phyloP scores from a whole-genome alignment of 148 eudicot genomes.

The Diospyros kaki region DNA sequence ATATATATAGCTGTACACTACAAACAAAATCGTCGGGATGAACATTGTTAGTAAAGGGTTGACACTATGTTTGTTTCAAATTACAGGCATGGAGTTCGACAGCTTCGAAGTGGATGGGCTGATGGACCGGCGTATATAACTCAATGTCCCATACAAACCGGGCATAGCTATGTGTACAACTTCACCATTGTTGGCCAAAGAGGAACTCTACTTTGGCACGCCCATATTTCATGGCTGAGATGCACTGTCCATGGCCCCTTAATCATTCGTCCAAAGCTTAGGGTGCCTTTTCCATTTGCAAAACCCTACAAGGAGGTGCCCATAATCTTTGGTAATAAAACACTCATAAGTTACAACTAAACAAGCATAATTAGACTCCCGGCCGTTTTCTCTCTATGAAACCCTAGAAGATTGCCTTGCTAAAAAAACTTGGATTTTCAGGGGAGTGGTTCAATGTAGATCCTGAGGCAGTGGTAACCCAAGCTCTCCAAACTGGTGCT shows the following conservation, averaged over 20 bases:
- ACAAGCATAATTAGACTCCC: no score
- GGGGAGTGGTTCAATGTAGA: conserved; percentile 36
- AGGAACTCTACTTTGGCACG: conserved; percentile 36
- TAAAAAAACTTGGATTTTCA: background rate
- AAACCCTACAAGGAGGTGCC: conserved; percentile 32
- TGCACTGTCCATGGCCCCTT: conserved; percentile 26
- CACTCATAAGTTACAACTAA: no score
- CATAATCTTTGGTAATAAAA: conserved; percentile 21
- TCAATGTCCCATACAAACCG: conserved; percentile 30
- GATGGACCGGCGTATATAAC: conserved; percentile 33
- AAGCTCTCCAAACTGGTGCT: conserved; percentile 24
- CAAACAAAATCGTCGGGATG: no score
- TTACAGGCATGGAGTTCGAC: conserved; percentile 30
- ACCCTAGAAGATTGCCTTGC: no score
- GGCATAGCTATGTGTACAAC: conserved; percentile 25
- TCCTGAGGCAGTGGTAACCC: conserved; percentile 21
- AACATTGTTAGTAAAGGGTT: no score
- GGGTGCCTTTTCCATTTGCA: conserved; percentile 22
- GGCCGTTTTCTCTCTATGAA: no score
- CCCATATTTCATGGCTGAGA: conserved; percentile 31
- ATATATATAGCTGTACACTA: no score
- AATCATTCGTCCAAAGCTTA: conserved; percentile 22
- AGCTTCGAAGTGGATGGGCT: conserved; percentile 30
- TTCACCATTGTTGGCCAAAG: conserved; percentile 28
- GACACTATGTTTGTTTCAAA: background rate